Base-by-base conservation (phyloP, 1,139 yeast genomes). In the Wickerhamiella infanticola region DNA sequence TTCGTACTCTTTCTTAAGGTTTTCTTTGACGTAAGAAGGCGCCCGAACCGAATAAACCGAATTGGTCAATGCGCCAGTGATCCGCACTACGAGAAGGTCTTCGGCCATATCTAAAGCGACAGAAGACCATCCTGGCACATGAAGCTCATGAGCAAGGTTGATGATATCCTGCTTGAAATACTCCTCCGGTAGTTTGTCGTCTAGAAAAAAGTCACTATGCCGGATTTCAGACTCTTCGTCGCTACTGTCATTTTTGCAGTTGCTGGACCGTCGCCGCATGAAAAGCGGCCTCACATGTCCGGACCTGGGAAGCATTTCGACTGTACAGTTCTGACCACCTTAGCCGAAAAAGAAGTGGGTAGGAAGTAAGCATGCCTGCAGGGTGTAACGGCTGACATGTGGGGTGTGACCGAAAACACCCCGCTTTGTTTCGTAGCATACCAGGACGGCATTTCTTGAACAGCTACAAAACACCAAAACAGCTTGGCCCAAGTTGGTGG, bases 61-160 rank as follows among this genome's bases (percentile, higher is more conserved):
- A 60, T 90, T 90, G 27, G 98, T 90, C 60, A 90, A 70, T 0
- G 98, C 98, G 9, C 98, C 97, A 29, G 84, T 76, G 45, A 90
- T 83, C 53, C 95, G 72, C 23, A 63, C 64, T 46, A 88, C 58
- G 48, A 70, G 71, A 24, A 80, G 62, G 25, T 68, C 68, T 13
- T 49, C 51, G 4, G 66, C 62, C 61, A 61, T 58, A 24, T 55
- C 54, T 18, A 53, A 48, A 46, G 58, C 72, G 55, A 64, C 63
- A 5, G 61, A 53, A 54, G 75, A 76, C 98, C 98, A 90, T 61
- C 81, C 80, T 42, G 85, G 74, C 45, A 90, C 75, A 48, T 70
- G 70, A 50, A 90, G 66, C 3, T 74, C 68, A 55, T 80, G 81
- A 41, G 81, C 63, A 41, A 84, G 67, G 3, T 78, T 74, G 41